These are phyloP conservation scores for Primulina huaijiensis DNA, from an alignment of 257 asterid species.

Conservation along the genomic window DNA sequence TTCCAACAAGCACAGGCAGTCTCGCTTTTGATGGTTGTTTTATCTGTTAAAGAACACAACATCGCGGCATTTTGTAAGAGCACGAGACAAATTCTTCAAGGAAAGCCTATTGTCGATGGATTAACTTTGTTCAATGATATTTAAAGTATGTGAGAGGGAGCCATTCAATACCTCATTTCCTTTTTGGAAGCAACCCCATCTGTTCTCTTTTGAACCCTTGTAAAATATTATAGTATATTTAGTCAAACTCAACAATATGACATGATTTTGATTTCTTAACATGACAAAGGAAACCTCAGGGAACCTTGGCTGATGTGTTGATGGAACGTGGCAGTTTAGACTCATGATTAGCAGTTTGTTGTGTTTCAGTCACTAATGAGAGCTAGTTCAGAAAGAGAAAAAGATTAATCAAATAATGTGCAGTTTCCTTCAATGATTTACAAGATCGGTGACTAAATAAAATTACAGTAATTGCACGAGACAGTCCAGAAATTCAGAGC, in stretches of 20 bases:
- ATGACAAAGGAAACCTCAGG: conserved; percentile 13
- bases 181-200: conserved; percentile 58
- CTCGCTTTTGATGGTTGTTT: conserved; percentile 33
- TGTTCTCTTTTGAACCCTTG: conserved; percentile 95
- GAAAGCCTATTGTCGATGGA: neutral
- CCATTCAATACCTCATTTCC: conserved; percentile 53
- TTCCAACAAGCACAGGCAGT: conserved; percentile 29
- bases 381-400: conserved; percentile 48
- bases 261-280: neutral
- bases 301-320: conserved; percentile 52
- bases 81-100: neutral
- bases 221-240: conserved; percentile 34
- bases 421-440: conserved; percentile 3
- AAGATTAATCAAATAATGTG: conserved; percentile 17
- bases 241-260: conserved; percentile 31
- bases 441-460: neutral
- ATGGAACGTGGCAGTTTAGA: conserved; percentile 40
- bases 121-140: neutral
- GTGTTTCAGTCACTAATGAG: conserved; percentile 63
- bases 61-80: neutral
- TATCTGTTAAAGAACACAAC: conserved; percentile 22
- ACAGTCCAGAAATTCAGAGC: neutral
- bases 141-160: neutral
- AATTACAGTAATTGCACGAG: neutral
- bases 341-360: conserved; percentile 32